Evolutionary conservation across 495 filamentous ascomycete species (phyloP).

Genomic region (Xylaria scruposa): DNA sequence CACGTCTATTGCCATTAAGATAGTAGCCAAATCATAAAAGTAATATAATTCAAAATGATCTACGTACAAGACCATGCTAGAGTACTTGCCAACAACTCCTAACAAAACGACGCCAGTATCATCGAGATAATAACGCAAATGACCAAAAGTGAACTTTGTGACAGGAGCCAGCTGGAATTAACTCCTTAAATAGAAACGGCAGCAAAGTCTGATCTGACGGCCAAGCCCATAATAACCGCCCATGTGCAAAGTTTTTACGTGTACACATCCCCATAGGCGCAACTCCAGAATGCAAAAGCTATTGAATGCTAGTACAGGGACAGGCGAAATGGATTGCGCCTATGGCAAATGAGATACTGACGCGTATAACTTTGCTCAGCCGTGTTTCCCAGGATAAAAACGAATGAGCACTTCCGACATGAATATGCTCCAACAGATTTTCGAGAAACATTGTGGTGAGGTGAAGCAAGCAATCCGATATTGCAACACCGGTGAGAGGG

Average conservation of each 20-base stretch:
- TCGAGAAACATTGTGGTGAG: not conserved
- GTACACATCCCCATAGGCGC: not conserved
- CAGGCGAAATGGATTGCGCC: not conserved
- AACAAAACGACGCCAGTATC: not conserved
- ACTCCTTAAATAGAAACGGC: not conserved
- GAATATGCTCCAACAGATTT: not conserved
- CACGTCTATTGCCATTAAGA: not conserved
- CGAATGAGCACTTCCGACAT: not conserved
- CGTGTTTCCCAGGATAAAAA: not conserved
- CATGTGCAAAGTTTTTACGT: not conserved
- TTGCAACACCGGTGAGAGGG: not conserved
- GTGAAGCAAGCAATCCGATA: not conserved
- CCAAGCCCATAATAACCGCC: not conserved
- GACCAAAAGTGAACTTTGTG: not conserved
- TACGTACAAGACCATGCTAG: not conserved
- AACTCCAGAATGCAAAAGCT: not conserved
- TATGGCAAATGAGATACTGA: not conserved
- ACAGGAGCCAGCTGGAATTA: not conserved
- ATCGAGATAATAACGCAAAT: not conserved
- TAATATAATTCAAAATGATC: not conserved
- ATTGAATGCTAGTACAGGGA: not conserved
- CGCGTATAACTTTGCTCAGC: not conserved
- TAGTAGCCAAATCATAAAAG: not conserved
- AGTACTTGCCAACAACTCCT: not conserved
- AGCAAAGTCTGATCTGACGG: not conserved